Percentiles rank a stretch among this genome's conserved stretches.
These are phyloP conservation scores for Colletotrichum tabaci DNA, from an alignment of 2,329 filamentous ascomycete species.

Conservation along the genomic window DNA sequence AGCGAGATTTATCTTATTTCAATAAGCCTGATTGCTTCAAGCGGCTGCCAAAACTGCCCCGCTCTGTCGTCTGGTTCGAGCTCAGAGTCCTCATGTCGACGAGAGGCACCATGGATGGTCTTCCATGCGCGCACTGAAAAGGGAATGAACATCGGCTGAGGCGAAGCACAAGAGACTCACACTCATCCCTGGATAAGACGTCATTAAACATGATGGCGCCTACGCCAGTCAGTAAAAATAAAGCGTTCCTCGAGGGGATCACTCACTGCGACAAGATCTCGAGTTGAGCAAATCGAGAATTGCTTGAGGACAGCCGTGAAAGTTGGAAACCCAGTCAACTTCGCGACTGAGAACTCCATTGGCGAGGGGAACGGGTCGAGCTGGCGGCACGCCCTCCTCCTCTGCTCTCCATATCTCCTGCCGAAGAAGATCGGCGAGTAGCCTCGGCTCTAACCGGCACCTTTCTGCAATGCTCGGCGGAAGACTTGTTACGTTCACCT, in stretches of 20 bases:
- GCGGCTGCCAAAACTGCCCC: constrained; percentile 32
- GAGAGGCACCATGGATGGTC: constrained; percentile 76
- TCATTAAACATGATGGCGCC: constrained; percentile 91
- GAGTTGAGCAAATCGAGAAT: constrained; percentile 85
- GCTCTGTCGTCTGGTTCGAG: neutral
- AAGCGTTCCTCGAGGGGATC: neutral
- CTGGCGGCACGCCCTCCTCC: constrained; percentile 55
- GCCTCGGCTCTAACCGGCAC: constrained; percentile 78
- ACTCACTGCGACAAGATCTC: constrained; percentile 78
- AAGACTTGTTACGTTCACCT: constrained; percentile 69
- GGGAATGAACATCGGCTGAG: constrained; percentile 79
- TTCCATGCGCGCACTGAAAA: constrained; percentile 87
- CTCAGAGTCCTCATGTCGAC: constrained; percentile 61
- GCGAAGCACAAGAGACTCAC: constrained; percentile 67
- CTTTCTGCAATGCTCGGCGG: constrained; percentile 83
- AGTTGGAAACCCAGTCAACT: constrained; percentile 70
- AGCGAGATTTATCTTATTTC: neutral
- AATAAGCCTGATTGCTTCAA: constrained; percentile 27
- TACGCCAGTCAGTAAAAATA: constrained; percentile 45
- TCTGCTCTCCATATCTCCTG: constrained; percentile 79
- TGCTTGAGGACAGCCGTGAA: constrained; percentile 80
- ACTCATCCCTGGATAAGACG: constrained; percentile 69
- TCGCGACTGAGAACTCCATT: neutral
- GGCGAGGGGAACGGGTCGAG: neutral
- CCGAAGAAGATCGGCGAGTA: constrained; percentile 82